These are phyloP conservation scores for Pythium pectinolyticum DNA, from an alignment of 352 stramenopile species.

Conservation along the genomic window DNA sequence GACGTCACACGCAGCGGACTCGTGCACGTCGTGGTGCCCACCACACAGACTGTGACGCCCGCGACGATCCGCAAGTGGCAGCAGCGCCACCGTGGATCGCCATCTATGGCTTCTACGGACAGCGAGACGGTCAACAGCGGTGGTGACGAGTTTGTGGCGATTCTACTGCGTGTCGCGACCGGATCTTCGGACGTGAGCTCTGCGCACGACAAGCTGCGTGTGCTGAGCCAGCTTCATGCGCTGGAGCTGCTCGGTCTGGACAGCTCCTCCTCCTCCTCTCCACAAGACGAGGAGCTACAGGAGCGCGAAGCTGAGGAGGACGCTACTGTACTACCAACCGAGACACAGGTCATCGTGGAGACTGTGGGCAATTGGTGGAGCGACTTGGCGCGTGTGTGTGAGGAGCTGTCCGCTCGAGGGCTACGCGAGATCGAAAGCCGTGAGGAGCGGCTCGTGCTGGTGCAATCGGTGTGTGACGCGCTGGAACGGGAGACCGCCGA, in stretches of 20 bases:
- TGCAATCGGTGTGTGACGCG: constrained; percentile 46
- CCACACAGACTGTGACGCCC: constrained; percentile 43
- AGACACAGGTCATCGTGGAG: constrained; percentile 40
- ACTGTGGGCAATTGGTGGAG: constrained; percentile 70
- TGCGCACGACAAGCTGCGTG: constrained; percentile 50
- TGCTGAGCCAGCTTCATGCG: constrained; percentile 11
- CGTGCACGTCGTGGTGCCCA: constrained; percentile 61
- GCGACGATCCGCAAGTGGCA: constrained; percentile 44
- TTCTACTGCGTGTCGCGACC: constrained; percentile 63
- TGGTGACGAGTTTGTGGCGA: constrained; percentile 50
- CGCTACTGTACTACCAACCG: constrained; percentile 14
- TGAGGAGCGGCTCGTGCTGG: constrained; percentile 41
- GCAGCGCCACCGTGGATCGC: constrained; percentile 31
- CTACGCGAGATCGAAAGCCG: constrained; percentile 2
- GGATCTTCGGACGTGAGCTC: constrained; percentile 39
- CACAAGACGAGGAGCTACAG: background rate
- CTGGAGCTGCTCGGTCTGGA: constrained; percentile 19
- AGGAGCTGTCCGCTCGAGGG: constrained; percentile 27
- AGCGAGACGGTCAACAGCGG: no score
- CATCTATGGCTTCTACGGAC: no score
- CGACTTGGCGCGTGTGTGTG: constrained; percentile 51
- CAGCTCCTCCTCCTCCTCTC: no score
- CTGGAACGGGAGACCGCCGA: constrained; percentile 32
- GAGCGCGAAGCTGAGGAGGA: constrained; percentile 11
- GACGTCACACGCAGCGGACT: constrained; percentile 43